Conservation (phyloP, 2,329 filamentous ascomycete species). For the Chaetomiaceae sp. region DNA sequence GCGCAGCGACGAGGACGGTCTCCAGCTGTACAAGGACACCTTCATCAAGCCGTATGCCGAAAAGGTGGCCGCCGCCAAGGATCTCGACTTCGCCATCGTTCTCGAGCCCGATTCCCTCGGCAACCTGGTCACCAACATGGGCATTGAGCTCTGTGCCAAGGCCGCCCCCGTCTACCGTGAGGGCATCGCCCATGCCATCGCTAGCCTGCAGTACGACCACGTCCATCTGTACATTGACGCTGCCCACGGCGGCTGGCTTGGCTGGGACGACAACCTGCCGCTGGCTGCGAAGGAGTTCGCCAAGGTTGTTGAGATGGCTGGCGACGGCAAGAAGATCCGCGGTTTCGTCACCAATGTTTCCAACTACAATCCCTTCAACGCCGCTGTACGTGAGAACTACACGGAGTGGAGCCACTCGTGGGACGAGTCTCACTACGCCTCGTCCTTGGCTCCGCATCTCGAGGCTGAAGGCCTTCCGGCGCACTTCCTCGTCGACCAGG, state of each 20-base stretch:
- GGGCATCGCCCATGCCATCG: conserved; percentile 41
- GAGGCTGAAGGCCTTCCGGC: conserved; percentile 38
- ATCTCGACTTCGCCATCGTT: conserved; percentile 41
- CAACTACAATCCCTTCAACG: conserved; percentile 42
- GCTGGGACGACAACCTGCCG: conserved; percentile 38
- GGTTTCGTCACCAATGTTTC: conserved; percentile 44
- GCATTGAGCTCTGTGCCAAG: conserved; percentile 35
- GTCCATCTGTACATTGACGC: conserved; percentile 41
- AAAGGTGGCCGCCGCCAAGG: conserved; percentile 35
- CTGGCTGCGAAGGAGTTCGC: conserved; percentile 39
- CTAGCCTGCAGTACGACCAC: conserved; percentile 36
- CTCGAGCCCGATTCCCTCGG: conserved; percentile 43
- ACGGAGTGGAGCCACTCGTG: conserved; percentile 38
- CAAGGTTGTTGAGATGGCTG: conserved; percentile 36
- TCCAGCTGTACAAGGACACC: conserved; percentile 38
- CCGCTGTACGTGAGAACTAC: conserved; percentile 37
- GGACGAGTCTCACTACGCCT: conserved; percentile 40
- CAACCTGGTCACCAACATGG: conserved; percentile 40
- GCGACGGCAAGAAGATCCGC: conserved; percentile 32
- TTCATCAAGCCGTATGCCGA: conserved; percentile 39
- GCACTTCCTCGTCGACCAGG: conserved; percentile 44
- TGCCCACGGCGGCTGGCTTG: conserved; percentile 42
- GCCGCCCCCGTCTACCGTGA: conserved; percentile 38
- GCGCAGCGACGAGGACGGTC: conserved; percentile 33
- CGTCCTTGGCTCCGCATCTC: conserved; percentile 37